Evolutionary conservation across 2,329 filamentous ascomycete genomes (phyloP).

Genomic region (Neofusicoccum laricinum): DNA sequence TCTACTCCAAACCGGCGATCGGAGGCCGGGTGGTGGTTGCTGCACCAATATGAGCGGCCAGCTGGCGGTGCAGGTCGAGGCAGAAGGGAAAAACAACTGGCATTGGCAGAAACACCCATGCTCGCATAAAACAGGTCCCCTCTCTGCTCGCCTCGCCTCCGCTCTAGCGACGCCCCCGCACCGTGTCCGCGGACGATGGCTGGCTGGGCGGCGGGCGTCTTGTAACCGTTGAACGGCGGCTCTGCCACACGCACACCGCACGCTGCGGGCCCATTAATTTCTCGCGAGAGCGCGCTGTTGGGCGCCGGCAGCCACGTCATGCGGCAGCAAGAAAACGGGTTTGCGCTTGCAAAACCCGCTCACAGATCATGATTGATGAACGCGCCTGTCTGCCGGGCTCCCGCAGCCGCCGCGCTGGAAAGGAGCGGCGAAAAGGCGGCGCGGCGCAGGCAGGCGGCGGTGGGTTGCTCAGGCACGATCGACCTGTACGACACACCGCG

Average conservation of each 20-base stretch:
- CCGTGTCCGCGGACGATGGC: not conserved
- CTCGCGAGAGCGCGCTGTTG: not conserved
- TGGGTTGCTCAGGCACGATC: slow-evolving; percentile 5
- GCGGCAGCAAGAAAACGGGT: not conserved
- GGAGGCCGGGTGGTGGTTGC: not conserved
- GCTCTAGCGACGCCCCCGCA: not conserved
- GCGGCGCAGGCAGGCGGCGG: not conserved
- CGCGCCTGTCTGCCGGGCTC: not conserved
- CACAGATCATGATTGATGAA: no score
- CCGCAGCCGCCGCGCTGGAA: slow-evolving; percentile 1
- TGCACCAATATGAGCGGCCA: slow-evolving; percentile 9
- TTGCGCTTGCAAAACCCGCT: no score
- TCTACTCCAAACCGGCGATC: slow-evolving; percentile 6
- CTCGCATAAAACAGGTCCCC: not conserved
- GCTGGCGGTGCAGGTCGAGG: not conserved
- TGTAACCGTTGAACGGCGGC: slow-evolving; percentile 3
- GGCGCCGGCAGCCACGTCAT: slow-evolving; percentile 11
- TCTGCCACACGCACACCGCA: not conserved
- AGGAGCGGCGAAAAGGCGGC: not conserved
- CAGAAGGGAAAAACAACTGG: not conserved
- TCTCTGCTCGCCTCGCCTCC: not conserved
- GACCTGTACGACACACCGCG: slow-evolving; percentile 8
- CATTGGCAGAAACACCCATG: not conserved
- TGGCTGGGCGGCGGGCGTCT: not conserved
- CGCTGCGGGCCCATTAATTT: not conserved